A percentile compares a stretch with the other conserved stretches of the same genome.
Conservation (phyloP, 164 flowering plant genomes). For the Aristolochia fimbriata region DNA sequence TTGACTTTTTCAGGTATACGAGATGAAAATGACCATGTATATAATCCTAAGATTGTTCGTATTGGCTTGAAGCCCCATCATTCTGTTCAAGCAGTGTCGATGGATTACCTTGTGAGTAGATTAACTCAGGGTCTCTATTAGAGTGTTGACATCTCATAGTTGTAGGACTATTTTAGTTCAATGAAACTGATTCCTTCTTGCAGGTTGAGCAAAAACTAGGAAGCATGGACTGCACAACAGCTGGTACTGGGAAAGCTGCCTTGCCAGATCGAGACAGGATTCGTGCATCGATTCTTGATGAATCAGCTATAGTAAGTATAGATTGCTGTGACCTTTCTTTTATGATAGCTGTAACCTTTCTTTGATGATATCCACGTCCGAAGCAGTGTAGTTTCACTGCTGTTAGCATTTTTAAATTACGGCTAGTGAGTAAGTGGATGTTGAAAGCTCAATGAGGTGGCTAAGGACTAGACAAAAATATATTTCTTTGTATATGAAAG, state of each 20-base stretch:
- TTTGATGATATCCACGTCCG: too few relatives aligned
- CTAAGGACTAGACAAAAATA: too few relatives aligned
- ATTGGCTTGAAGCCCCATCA: conserved; percentile 93
- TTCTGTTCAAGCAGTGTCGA: conserved; percentile 73
- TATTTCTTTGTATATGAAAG: too few relatives aligned
- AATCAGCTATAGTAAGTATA: conserved; percentile 79
- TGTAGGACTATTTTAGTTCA: background rate
- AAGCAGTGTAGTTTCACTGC: too few relatives aligned
- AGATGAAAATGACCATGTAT: conserved; percentile 73
- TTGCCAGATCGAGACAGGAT: conserved; percentile 52
- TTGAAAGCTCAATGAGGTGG: too few relatives aligned
- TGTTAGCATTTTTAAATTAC: too few relatives aligned
- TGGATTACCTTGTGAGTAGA: conserved; percentile 82
- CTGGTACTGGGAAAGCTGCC: conserved; percentile 52
- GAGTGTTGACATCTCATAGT: background rate
- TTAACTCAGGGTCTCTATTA: background rate
- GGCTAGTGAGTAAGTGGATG: too few relatives aligned
- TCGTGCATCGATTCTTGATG: conserved; percentile 75
- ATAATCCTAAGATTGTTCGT: conserved; percentile 96
- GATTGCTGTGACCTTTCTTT: background rate
- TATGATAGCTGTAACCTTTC: too few relatives aligned
- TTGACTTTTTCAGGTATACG: conserved; percentile 49
- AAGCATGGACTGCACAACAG: conserved; percentile 29
- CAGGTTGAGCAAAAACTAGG: conserved; percentile 78
- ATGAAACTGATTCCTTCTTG: conserved; percentile 4